These are phyloP conservation scores for Protoeuglena noctilucae DNA, from an alignment of 139 green algal species.

Conservation along the genomic window DNA sequence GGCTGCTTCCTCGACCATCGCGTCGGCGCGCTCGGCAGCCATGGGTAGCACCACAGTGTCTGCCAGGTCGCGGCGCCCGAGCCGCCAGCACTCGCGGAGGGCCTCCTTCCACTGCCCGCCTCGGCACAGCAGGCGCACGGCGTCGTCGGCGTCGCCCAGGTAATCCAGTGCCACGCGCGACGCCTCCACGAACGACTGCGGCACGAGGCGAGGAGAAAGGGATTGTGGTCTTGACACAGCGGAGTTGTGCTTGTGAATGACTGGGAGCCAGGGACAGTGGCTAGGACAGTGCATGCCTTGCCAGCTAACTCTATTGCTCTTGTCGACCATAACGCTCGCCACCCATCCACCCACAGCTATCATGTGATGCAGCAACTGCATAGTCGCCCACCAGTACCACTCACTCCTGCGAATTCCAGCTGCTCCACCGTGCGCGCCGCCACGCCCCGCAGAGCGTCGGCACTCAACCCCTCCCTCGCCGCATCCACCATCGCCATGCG, in stretches of 20 bases:
- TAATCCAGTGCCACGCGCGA: constrained; percentile 43
- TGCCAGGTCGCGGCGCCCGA: constrained; percentile 22
- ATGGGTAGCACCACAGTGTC: constrained; percentile 28
- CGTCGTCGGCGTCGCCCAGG: constrained; percentile 38
- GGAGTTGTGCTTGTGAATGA: too few species aligned
- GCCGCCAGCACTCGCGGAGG: constrained; percentile 14
- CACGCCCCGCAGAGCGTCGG: constrained; percentile 19
- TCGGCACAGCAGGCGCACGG: constrained; percentile 33
- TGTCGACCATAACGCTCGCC: too few species aligned
- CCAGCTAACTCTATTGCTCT: too few species aligned
- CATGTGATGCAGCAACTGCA: too few species aligned
- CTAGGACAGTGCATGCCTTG: too few species aligned
- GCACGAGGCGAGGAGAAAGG: too few species aligned
- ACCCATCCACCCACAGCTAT: too few species aligned
- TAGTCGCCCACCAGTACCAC: too few species aligned
- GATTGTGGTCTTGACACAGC: too few species aligned
- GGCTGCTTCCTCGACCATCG: constrained; percentile 19
- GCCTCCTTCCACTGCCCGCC: constrained; percentile 36
- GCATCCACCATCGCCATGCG: constrained; percentile 46
- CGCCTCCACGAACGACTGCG: constrained; percentile 23
- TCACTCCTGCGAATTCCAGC: constrained; percentile 23
- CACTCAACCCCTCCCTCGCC: constrained; percentile 21
- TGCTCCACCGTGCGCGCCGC: constrained; percentile 45
- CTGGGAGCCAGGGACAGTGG: too few species aligned
- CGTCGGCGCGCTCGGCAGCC: constrained; percentile 21